Percentiles rank a stretch among this genome's conserved stretches.
Evolutionary conservation across 176 grass and related monocot species (phyloP).

Genomic region (Phoenix dactylifera): DNA sequence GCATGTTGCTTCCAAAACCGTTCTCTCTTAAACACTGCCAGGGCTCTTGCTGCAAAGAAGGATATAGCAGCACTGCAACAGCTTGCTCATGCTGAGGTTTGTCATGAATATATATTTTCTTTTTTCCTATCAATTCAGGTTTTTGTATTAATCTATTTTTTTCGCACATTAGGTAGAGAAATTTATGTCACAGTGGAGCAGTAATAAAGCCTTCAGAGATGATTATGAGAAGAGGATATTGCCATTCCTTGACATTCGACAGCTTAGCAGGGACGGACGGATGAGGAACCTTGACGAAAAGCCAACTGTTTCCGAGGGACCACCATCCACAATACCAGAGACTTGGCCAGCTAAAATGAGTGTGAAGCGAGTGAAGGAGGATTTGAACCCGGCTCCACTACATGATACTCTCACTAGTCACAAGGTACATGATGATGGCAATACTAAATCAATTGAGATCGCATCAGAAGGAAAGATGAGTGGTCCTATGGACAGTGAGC

Average conservation of each 20-base stretch:
- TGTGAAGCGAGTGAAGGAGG: constrained; percentile 35
- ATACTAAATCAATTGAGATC: constrained; percentile 28
- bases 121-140: not conserved
- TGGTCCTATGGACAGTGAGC: constrained; percentile 7
- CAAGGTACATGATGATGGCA: constrained; percentile 29
- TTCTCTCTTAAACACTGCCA: constrained; percentile 43
- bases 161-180: constrained; percentile 48
- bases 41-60: constrained; percentile 60
- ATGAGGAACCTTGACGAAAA: constrained; percentile 94
- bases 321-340: constrained; percentile 27
- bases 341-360: constrained; percentile 30
- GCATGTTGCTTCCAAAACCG: constrained; percentile 58
- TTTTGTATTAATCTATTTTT: not conserved
- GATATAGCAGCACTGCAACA: constrained; percentile 57
- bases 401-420: constrained; percentile 25
- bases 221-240: constrained; percentile 91
- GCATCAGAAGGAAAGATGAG: constrained; percentile 27
- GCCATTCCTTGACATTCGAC: constrained; percentile 50
- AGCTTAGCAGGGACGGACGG: constrained; percentile 57
- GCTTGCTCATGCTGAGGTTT: constrained; percentile 60
- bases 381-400: constrained; percentile 11
- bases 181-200: constrained; percentile 68
- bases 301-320: constrained; percentile 47
- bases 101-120: not conserved
- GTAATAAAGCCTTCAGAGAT: constrained; percentile 62